Conservation (phyloP, 257 asterid genomes). For the Solanum bukasovii region DNA sequence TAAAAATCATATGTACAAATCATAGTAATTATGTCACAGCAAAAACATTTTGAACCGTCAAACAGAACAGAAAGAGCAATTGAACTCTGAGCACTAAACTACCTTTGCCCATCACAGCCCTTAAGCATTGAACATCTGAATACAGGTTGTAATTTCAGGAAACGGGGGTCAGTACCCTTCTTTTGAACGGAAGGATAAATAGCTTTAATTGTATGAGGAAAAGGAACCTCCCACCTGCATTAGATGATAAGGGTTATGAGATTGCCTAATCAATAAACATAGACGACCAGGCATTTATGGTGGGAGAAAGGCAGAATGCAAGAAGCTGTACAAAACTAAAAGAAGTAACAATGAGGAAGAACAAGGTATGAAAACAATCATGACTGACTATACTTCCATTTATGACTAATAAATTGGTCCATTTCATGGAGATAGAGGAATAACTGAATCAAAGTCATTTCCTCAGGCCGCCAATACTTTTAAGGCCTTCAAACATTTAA, state of each 20-base stretch:
- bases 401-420: background rate
- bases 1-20: background rate
- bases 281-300: background rate
- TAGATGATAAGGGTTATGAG: slow-evolving; percentile 6
- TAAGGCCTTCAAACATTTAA: background rate
- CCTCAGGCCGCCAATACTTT: background rate
- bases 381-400: background rate
- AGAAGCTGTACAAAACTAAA: background rate
- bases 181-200: slow-evolving; percentile 39
- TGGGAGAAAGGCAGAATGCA: background rate
- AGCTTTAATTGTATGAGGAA: slow-evolving; percentile 50
- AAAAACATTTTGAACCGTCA: background rate
- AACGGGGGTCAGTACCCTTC: slow-evolving; percentile 84
- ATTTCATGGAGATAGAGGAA: background rate
- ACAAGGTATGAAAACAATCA: background rate
- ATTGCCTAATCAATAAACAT: background rate
- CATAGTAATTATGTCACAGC: background rate
- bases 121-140: slow-evolving; percentile 72
- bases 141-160: slow-evolving; percentile 73
- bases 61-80: background rate
- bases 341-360: background rate
- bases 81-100: background rate
- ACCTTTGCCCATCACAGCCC: slow-evolving; percentile 76
- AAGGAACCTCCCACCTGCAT: slow-evolving; percentile 97
- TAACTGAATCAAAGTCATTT: background rate